phyloP scores from a whole-genome alignment of 202 grass and related monocot species.

The Zizania palustris region DNA sequence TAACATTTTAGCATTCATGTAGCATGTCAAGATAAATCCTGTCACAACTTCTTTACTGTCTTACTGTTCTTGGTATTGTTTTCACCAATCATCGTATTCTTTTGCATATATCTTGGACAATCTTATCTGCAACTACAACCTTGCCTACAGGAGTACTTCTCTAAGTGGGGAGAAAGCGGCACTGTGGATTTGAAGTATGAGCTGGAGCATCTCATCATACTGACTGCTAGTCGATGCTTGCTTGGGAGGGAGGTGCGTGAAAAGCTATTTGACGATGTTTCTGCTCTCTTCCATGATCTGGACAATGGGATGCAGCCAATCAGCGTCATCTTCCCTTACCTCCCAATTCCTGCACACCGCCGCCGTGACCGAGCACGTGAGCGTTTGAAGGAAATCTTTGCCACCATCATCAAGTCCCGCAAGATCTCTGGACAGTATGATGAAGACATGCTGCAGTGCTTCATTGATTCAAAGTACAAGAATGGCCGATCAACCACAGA shows the following conservation, averaged over 20 bases:
- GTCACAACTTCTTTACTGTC: slow-evolving; percentile 3
- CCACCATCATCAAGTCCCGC: slow-evolving; percentile 84
- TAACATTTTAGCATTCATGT: not conserved
- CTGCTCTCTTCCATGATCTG: slow-evolving; percentile 89
- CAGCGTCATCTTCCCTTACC: slow-evolving; percentile 91
- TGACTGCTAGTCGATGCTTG: slow-evolving; percentile 90
- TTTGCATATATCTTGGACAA: not conserved
- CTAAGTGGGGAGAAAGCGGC: slow-evolving; percentile 93
- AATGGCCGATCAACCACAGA: slow-evolving; percentile 80
- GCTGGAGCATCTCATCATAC: slow-evolving; percentile 87
- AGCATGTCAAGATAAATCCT: slow-evolving; percentile 3
- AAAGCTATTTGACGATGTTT: slow-evolving; percentile 96
- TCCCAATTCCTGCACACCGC: slow-evolving; percentile 75
- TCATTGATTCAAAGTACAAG: slow-evolving; percentile 97
- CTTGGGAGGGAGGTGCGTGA: slow-evolving; percentile 90
- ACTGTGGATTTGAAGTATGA: slow-evolving; percentile 93
- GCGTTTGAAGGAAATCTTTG: slow-evolving; percentile 79
- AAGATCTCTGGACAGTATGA: slow-evolving; percentile 71
- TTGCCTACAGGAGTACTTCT: slow-evolving; percentile 85
- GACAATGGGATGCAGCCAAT: slow-evolving; percentile 88
- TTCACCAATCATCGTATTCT: not conserved
- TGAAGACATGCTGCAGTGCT: slow-evolving; percentile 94
- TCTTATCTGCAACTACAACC: not conserved
- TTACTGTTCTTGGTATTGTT: not conserved
- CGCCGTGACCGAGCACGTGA: slow-evolving; percentile 66